Percentiles rank a stretch among this genome's conserved stretches.
phyloP scores from a whole-genome alignment of 2,329 filamentous ascomycete species.

The Paecilomyces sp. region DNA sequence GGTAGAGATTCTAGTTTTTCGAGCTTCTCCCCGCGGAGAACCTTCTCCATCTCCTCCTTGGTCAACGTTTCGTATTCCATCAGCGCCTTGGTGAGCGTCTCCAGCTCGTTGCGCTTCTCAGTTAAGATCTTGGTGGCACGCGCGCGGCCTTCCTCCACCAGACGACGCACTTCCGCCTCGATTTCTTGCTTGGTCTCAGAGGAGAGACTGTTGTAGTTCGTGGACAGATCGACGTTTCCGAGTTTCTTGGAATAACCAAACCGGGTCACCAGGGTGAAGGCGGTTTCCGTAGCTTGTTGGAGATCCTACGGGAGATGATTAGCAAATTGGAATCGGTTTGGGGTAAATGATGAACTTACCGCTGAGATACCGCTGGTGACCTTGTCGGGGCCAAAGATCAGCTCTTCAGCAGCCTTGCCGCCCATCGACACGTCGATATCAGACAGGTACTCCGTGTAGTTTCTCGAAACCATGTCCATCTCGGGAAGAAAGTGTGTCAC shows the following conservation, averaged over 20 bases:
- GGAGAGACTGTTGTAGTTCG: slow-evolving; percentile 74
- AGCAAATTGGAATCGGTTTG: not conserved
- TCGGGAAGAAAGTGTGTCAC: slow-evolving; percentile 82
- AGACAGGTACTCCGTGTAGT: slow-evolving; percentile 76
- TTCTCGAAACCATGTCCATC: slow-evolving; percentile 85
- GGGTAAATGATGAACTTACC: slow-evolving; percentile 42
- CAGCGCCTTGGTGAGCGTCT: slow-evolving; percentile 78
- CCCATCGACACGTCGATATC: slow-evolving; percentile 75
- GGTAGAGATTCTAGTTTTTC: slow-evolving; percentile 55
- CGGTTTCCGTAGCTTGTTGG: slow-evolving; percentile 68
- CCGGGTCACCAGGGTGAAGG: slow-evolving; percentile 80
- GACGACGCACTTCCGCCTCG: slow-evolving; percentile 77
- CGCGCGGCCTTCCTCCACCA: slow-evolving; percentile 73
- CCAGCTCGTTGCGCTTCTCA: slow-evolving; percentile 73
- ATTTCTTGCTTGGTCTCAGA: slow-evolving; percentile 80
- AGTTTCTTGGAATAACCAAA: slow-evolving; percentile 84
- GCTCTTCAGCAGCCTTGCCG: slow-evolving; percentile 81
- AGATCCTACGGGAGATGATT: slow-evolving; percentile 57
- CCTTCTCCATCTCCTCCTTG: slow-evolving; percentile 81
- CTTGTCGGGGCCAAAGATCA: slow-evolving; percentile 84
- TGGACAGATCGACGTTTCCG: slow-evolving; percentile 81
- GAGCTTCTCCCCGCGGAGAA: slow-evolving; percentile 79
- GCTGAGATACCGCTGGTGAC: slow-evolving; percentile 82
- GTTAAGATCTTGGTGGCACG: slow-evolving; percentile 66
- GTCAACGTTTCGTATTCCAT: slow-evolving; percentile 92